These are phyloP conservation scores for Plasmodium malariae DNA, from an alignment of 169 alveolate species.

Conservation along the genomic window DNA sequence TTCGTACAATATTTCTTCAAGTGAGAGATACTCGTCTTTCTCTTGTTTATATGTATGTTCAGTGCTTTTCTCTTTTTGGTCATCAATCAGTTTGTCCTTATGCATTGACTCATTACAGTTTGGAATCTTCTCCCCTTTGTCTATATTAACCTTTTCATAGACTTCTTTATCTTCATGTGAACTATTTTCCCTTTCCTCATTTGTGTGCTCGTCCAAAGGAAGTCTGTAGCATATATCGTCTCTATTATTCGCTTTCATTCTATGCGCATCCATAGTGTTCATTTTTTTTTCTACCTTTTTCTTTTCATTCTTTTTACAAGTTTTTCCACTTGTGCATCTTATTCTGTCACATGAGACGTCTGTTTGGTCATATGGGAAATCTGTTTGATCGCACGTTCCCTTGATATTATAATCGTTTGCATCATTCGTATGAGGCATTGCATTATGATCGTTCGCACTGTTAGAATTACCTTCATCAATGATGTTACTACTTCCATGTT, in stretches of 20 bases:
- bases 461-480: no score
- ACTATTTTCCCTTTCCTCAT: neutral
- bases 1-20: constrained; percentile 82
- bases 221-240: neutral
- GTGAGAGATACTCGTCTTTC: constrained; percentile 61
- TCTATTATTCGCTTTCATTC: neutral
- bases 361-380: no score
- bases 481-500: no score
- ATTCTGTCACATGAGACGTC: no score
- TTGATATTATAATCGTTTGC: no score
- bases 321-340: no score
- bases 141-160: neutral
- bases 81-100: neutral
- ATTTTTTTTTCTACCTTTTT: neutral
- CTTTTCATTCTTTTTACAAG: neutral
- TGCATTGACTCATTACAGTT: neutral
- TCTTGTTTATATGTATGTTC: neutral
- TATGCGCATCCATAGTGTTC: neutral
- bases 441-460: no score
- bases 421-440: no score
- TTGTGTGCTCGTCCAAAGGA: neutral
- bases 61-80: neutral
- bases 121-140: neutral
- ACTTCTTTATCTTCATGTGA: neutral
- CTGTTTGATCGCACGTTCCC: no score